Percentiles rank a stretch among this genome's conserved stretches.
These are phyloP conservation scores for Corylus heterophylla DNA, from an alignment of 306 rosid genomes.

Conservation along the genomic window DNA sequence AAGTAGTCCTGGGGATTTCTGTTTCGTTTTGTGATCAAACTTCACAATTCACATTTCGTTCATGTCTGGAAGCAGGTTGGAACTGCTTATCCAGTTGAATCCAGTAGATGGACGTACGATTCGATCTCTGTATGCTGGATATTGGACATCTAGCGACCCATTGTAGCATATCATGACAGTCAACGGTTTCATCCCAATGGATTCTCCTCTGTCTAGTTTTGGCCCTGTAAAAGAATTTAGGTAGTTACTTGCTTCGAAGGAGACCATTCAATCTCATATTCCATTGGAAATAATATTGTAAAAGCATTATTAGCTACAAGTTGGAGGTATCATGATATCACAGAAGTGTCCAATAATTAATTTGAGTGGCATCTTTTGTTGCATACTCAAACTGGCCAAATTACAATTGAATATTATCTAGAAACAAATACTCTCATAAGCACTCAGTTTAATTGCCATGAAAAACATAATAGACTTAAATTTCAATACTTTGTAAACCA, in stretches of 20 bases:
- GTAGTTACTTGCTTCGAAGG: neutral
- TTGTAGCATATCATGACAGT: neutral
- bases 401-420: neutral
- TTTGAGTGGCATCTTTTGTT: neutral
- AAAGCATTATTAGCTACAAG: neutral
- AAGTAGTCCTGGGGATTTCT: neutral
- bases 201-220: neutral
- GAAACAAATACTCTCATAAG: neutral
- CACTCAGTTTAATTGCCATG: neutral
- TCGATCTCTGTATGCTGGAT: neutral
- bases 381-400: neutral
- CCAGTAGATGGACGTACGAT: neutral
- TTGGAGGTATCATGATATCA: neutral
- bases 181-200: neutral
- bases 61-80: neutral
- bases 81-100: neutral
- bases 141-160: neutral
- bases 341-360: neutral
- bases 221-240: neutral
- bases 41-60: neutral
- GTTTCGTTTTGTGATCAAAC: neutral
- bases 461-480: neutral
- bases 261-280: constrained; percentile 2
- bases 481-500: neutral
- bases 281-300: neutral